phyloP scores from a whole-genome alignment of 495 filamentous ascomycete species.

The Penicillium ochrochloron region DNA sequence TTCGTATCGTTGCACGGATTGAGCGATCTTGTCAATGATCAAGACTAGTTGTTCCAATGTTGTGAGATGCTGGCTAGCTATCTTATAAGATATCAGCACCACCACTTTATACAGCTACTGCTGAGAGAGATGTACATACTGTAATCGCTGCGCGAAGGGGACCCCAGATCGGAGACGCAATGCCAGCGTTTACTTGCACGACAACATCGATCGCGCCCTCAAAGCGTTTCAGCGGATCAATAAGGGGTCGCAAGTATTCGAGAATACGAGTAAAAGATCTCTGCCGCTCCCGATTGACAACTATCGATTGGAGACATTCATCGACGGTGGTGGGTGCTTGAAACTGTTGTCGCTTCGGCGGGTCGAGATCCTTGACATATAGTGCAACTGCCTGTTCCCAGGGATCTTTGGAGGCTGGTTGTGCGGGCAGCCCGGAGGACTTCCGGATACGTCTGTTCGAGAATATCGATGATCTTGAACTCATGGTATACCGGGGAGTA shows the following conservation, averaged over 20 bases:
- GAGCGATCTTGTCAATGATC: not conserved
- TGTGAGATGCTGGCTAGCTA: not conserved
- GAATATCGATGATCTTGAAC: not conserved
- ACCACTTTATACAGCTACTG: too few species aligned
- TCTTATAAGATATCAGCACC: not conserved
- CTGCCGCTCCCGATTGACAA: too few species aligned
- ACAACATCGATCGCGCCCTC: not conserved
- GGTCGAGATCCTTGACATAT: not conserved
- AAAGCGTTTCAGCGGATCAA: not conserved
- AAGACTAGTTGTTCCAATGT: not conserved
- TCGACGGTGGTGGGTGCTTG: too few species aligned
- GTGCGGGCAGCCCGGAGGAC: not conserved
- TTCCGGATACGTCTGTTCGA: not conserved
- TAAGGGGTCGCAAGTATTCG: not conserved
- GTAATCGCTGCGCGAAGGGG: not conserved
- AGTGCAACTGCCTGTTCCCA: not conserved
- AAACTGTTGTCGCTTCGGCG: too few species aligned
- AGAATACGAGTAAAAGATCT: not conserved
- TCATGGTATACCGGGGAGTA: not conserved
- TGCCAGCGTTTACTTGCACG: not conserved
- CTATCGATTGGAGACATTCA: too few species aligned
- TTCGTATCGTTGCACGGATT: not conserved
- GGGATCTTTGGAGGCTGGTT: not conserved
- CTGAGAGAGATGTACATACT: not conserved
- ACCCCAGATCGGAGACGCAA: constrained; percentile 27